Percentiles rank a stretch among this genome's conserved stretches.
Conservation (phyloP, 352 stramenopile species). For the Blastocystis hominis region DNA sequence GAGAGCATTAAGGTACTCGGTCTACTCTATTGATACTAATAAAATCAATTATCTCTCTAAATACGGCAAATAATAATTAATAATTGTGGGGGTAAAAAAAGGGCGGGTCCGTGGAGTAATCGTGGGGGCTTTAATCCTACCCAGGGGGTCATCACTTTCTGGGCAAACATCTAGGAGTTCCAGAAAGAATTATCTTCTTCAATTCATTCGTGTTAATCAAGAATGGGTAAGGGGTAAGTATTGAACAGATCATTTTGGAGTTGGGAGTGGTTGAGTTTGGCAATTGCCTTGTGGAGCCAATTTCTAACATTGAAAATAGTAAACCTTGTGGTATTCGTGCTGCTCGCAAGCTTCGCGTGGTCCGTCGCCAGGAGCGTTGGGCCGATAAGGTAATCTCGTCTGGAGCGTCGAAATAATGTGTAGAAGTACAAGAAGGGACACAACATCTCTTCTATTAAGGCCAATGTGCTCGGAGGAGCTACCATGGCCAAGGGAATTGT, state of each 20-base stretch:
- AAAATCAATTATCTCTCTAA: no score
- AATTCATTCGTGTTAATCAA: slow-evolving; percentile 41
- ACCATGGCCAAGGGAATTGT: slow-evolving; percentile 36
- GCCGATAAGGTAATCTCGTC: slow-evolving; percentile 74
- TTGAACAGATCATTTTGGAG: background rate
- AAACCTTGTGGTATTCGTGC: slow-evolving; percentile 97
- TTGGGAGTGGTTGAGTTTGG: background rate
- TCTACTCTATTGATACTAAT: no score
- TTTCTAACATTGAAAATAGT: slow-evolving; percentile 62
- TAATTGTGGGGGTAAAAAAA: no score
- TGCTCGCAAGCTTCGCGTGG: slow-evolving; percentile 95
- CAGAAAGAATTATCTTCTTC: slow-evolving; percentile 56
- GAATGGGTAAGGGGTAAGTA: slow-evolving; percentile 54
- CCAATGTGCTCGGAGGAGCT: slow-evolving; percentile 90
- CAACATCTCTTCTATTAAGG: slow-evolving; percentile 97
- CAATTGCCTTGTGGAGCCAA: background rate
- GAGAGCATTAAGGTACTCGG: no score
- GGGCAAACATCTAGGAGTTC: background rate
- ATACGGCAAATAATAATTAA: no score
- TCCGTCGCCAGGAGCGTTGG: slow-evolving; percentile 93
- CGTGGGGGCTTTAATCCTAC: background rate
- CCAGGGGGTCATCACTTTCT: background rate
- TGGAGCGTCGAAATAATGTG: background rate
- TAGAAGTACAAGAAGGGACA: slow-evolving; percentile 97
- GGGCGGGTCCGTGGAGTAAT: no score